Base-by-base conservation (phyloP, 2,329 filamentous ascomycete genomes). In the Colletotrichum tropicale region DNA sequence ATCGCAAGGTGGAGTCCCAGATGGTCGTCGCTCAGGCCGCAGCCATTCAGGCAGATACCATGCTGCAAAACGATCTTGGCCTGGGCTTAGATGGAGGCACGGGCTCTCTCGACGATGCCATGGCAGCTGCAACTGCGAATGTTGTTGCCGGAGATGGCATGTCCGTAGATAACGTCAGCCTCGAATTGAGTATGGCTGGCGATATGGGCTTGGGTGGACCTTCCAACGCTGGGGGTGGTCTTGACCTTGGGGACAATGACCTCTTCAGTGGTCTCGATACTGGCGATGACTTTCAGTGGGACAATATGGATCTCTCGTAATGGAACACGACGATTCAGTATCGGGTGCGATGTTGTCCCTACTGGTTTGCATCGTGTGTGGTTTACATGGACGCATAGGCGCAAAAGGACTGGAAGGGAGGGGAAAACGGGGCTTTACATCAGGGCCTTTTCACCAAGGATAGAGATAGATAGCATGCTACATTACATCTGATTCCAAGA, bases 1-100 rank as follows among this genome's bases (percentile, higher is more conserved):
- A 93, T 81, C 87, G 92, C 30, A 87, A 89, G 4, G 92, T 94
- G 13, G 92, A 95, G 82, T 88, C 89, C n/a, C 92, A 93, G 80
- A 88, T 94, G 86, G 85, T 86, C 38, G 77, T 84, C 72, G 79
- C 84, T 18, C 78, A 83, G 76, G 78, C 81, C 12, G 77, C 70
- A 38, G 83, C 81, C 79, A 83, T 84, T 26, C 83, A 84, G 69
- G 80, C 84, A 5, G 84, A 85, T 68, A 79, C 82, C 4, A 86
- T 89, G 78, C 83, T 89, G 21, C 86, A 87, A 60, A 81, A 82
- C 6, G 86, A 86, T 48, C 84, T 89, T 67, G 82, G 81, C 15
- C 81, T 89, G 8, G 85, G 82, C 38, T 78, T 88, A 6, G 84
- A 84, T 68, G 84, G 83, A 10, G 70, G 78, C 26, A 56, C 78